A percentile compares a stretch with the other conserved stretches of the same genome.
Evolutionary conservation across 2,329 filamentous ascomycete genomes (phyloP).

Genomic region (Phaeoacremonium minimum): DNA sequence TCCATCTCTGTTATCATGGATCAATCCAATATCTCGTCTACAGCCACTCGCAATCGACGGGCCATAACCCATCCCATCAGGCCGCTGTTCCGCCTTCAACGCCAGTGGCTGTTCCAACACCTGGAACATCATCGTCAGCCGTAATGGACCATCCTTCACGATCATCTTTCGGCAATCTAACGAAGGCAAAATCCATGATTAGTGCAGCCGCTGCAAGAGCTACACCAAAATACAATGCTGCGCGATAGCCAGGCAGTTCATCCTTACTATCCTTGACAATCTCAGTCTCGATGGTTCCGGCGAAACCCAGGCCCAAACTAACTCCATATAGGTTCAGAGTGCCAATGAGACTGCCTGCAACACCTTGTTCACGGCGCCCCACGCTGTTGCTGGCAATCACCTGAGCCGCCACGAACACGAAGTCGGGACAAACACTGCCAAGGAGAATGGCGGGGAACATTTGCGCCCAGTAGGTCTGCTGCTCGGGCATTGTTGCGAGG

Average conservation of each 20-base stretch:
- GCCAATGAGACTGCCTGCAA: conserved; percentile 45
- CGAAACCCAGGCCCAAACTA: conserved; percentile 24
- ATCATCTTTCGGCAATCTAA: conserved; percentile 35
- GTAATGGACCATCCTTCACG: conserved; percentile 29
- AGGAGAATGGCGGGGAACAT: conserved; percentile 31
- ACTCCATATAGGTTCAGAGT: conserved; percentile 25
- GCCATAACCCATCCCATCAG: no score
- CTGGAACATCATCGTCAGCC: no score
- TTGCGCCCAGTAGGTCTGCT: conserved; percentile 39
- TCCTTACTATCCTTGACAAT: conserved; percentile 2
- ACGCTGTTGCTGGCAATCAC: conserved; percentile 51
- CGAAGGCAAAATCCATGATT: conserved; percentile 28
- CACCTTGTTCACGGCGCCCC: conserved; percentile 39
- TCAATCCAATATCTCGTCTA: no score
- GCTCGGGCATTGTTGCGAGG: conserved; percentile 37
- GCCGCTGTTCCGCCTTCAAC: no score
- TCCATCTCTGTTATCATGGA: no score
- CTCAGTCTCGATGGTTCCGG: conserved; percentile 26
- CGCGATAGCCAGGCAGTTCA: conserved; percentile 26
- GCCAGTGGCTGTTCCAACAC: no score
- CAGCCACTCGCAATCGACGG: no score
- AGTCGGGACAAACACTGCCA: conserved; percentile 36
- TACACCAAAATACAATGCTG: conserved; percentile 34
- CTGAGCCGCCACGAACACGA: conserved; percentile 45
- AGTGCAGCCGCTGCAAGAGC: conserved; percentile 26